These are phyloP conservation scores for Pelomyxa schiedti DNA, from an alignment of 78 protist genomes.

Conservation along the genomic window DNA sequence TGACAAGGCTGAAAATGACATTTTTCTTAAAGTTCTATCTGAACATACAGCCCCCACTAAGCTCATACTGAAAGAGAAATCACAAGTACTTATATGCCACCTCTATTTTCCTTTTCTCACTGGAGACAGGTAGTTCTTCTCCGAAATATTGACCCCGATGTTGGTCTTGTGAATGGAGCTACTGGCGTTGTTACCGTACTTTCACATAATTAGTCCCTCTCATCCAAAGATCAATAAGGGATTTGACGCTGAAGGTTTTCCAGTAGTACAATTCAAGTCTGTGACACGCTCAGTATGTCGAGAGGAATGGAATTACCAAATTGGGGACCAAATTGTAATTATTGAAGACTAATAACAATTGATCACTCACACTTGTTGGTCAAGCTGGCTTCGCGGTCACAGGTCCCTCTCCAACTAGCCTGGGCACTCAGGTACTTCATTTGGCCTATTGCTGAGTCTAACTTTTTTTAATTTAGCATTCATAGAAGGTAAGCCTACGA, in stretches of 20 bases:
- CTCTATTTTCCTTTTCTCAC: no score
- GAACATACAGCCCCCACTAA: slow-evolving; percentile 11
- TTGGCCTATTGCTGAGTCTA: background rate
- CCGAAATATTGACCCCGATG: slow-evolving; percentile 15
- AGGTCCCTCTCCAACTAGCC: background rate
- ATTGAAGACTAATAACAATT: background rate
- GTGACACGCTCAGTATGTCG: no score
- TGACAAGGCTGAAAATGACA: no score
- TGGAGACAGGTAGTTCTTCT: slow-evolving; percentile 25
- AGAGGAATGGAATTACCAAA: background rate
- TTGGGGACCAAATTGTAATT: background rate
- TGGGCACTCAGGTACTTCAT: background rate
- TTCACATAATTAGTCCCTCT: background rate
- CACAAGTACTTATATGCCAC: no score
- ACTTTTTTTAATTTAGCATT: background rate
- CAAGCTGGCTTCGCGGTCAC: background rate
- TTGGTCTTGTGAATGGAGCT: slow-evolving; percentile 58
- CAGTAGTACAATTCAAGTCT: no score
- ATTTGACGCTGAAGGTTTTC: background rate
- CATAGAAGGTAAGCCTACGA: background rate
- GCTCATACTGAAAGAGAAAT: no score
- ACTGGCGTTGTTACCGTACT: slow-evolving; percentile 31
- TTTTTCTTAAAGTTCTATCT: background rate
- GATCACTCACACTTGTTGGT: background rate
- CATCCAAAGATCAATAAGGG: background rate